These are phyloP conservation scores for Dissophora ornata DNA, from an alignment of 192 early-diverging fungal species.

Conservation along the genomic window DNA sequence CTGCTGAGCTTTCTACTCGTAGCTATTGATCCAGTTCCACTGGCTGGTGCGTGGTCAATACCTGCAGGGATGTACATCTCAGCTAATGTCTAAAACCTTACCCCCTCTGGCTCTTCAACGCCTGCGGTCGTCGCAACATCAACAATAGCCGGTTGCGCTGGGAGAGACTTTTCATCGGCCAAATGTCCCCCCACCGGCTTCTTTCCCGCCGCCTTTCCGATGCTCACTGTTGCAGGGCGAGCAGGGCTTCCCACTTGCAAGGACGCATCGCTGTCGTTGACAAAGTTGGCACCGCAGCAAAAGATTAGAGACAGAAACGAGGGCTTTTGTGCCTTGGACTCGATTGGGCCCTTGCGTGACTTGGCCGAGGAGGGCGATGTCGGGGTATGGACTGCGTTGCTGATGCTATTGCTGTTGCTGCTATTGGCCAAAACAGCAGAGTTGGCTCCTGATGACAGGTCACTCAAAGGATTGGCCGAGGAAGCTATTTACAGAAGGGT, in stretches of 20 bases:
- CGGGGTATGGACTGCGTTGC: conserved; percentile 6
- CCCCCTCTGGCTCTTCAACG: conserved; percentile 29
- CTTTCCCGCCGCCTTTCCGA: conserved; percentile 39
- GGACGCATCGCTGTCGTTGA: conserved; percentile 36
- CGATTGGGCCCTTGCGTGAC: conserved; percentile 29
- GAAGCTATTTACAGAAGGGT: conserved; percentile 12
- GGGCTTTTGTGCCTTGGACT: conserved; percentile 41
- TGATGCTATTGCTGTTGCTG: conserved; percentile 7
- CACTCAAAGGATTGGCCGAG: conserved; percentile 40
- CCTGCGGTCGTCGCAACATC: conserved; percentile 8
- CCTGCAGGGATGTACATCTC: no score
- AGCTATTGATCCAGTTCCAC: background rate
- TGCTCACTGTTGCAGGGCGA: conserved; percentile 37
- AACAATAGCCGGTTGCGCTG: conserved; percentile 18
- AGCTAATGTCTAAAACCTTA: no score
- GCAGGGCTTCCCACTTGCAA: conserved; percentile 7
- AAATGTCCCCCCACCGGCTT: conserved; percentile 26
- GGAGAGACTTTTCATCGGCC: conserved; percentile 25
- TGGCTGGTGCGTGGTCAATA: background rate
- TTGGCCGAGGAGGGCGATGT: conserved; percentile 21
- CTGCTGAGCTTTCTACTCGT: no score
- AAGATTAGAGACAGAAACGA: conserved; percentile 45
- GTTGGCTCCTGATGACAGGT: conserved; percentile 47
- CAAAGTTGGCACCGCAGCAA: conserved; percentile 53
- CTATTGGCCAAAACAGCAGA: conserved; percentile 12